These are phyloP conservation scores for Grifola frondosa DNA, from an alignment of 1,284 basidiomycete species.

Conservation along the genomic window DNA sequence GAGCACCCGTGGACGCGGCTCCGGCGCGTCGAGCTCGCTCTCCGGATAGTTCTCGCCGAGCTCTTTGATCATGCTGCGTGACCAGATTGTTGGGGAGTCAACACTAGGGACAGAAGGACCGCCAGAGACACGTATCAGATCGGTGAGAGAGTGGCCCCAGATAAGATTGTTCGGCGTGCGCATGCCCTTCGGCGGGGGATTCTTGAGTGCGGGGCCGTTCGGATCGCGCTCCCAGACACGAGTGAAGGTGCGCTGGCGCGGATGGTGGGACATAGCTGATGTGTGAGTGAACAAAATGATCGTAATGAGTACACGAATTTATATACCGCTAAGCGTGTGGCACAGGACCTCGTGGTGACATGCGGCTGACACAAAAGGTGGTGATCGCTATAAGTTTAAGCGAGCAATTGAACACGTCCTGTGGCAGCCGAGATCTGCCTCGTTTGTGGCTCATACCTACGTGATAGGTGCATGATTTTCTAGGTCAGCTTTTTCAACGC, in stretches of 20 bases:
- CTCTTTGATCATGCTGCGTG: slow-evolving; percentile 36
- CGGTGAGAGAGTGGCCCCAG: slow-evolving; percentile 32
- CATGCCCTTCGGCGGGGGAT: slow-evolving; percentile 25
- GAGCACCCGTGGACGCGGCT: slow-evolving; percentile 18
- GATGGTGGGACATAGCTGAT: background rate
- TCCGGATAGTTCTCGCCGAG: slow-evolving; percentile 29
- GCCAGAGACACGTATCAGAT: slow-evolving; percentile 32
- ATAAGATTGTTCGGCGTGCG: slow-evolving; percentile 32
- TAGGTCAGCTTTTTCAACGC: too few species aligned
- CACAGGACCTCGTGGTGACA: background rate
- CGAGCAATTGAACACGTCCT: background rate
- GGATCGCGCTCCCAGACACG: slow-evolving; percentile 26
- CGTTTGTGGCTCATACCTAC: too few species aligned
- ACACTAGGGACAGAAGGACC: slow-evolving; percentile 26
- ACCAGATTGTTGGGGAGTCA: slow-evolving; percentile 29
- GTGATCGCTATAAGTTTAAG: background rate
- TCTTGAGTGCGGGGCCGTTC: slow-evolving; percentile 24
- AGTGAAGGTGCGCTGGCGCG: slow-evolving; percentile 8
- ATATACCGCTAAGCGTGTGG: too few species aligned
- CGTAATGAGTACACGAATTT: too few species aligned
- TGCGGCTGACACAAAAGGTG: background rate
- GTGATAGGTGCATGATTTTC: too few species aligned
- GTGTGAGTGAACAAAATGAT: background rate
- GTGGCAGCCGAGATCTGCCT: too few species aligned
- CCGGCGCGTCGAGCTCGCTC: slow-evolving; percentile 19